A percentile compares a stretch with the other conserved stretches of the same genome.
These are phyloP conservation scores for Fistulinella cinereoalba DNA, from an alignment of 1,284 basidiomycete genomes.

Conservation along the genomic window DNA sequence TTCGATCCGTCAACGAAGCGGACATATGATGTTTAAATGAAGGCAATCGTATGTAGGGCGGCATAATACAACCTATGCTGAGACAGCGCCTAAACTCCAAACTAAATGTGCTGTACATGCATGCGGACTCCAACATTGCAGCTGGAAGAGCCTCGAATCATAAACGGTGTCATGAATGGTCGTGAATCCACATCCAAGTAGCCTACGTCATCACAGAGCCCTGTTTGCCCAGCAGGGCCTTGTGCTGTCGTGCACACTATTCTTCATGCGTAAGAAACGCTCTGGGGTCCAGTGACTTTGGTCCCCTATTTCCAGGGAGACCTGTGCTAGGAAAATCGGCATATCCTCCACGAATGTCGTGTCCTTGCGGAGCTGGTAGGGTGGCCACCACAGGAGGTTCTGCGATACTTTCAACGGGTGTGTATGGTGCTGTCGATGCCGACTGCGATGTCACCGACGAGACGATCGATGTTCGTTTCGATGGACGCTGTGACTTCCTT, in stretches of 20 bases:
- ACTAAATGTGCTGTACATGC: too few species aligned
- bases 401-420: slow-evolving; percentile 20
- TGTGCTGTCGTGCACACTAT: slow-evolving; percentile 3
- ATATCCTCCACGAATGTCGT: slow-evolving; percentile 9
- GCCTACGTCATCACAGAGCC: too few species aligned
- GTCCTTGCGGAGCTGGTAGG: slow-evolving; percentile 21
- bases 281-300: slow-evolving; percentile 23
- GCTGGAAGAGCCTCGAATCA: too few species aligned
- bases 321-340: slow-evolving; percentile 29
- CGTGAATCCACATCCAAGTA: neutral
- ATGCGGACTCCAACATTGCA: too few species aligned
- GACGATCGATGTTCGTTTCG: slow-evolving; percentile 30
- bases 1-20: too few species aligned
- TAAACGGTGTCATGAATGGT: slow-evolving; percentile 1
- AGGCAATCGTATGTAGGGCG: too few species aligned
- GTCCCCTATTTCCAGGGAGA: slow-evolving; percentile 20
- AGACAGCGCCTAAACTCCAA: too few species aligned
- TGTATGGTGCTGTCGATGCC: slow-evolving; percentile 31
- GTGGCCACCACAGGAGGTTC: slow-evolving; percentile 25
- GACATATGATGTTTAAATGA: too few species aligned
- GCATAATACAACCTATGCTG: too few species aligned
- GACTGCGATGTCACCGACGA: slow-evolving; percentile 36
- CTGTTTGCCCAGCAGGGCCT: too few species aligned
- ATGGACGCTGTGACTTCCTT: slow-evolving; percentile 25
- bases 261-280: slow-evolving; percentile 21